Evolutionary conservation across 2,329 filamentous ascomycete species (phyloP).

Genomic region (Xylaria sp.): DNA sequence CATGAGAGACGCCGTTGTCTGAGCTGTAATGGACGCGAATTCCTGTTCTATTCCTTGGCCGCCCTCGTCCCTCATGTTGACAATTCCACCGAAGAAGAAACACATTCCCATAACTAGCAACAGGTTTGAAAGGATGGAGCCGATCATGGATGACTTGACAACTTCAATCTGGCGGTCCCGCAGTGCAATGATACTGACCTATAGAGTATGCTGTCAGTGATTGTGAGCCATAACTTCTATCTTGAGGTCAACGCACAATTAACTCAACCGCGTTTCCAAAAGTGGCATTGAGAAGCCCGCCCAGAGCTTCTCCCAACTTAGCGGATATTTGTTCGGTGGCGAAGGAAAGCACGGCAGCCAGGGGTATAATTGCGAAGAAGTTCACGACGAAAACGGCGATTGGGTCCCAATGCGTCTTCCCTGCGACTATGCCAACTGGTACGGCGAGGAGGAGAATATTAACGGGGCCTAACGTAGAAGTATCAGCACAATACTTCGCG

Average conservation of each 20-base stretch:
- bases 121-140: constrained; percentile 94
- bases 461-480: constrained; percentile 60
- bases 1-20: constrained; percentile 81
- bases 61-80: constrained; percentile 66
- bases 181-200: constrained; percentile 94
- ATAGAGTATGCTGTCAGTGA: constrained; percentile 39
- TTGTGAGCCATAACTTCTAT: constrained; percentile 19
- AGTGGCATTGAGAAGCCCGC: constrained; percentile 79
- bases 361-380: constrained; percentile 82
- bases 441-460: constrained; percentile 81
- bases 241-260: constrained; percentile 65
- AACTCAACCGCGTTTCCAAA: constrained; percentile 85
- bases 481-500: constrained; percentile 34
- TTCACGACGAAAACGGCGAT: constrained; percentile 79
- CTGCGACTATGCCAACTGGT: constrained; percentile 76
- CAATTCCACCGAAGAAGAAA: constrained; percentile 79
- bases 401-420: constrained; percentile 70
- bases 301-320: constrained; percentile 78
- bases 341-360: constrained; percentile 79
- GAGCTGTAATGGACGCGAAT: constrained; percentile 81
- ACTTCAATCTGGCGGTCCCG: constrained; percentile 88
- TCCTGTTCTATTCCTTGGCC: constrained; percentile 72
- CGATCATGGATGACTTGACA: constrained; percentile 97
- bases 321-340: constrained; percentile 81
- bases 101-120: constrained; percentile 86